Evolutionary conservation across 2,329 filamentous ascomycete species (phyloP).

Genomic region (Botrytis pseudocinerea): DNA sequence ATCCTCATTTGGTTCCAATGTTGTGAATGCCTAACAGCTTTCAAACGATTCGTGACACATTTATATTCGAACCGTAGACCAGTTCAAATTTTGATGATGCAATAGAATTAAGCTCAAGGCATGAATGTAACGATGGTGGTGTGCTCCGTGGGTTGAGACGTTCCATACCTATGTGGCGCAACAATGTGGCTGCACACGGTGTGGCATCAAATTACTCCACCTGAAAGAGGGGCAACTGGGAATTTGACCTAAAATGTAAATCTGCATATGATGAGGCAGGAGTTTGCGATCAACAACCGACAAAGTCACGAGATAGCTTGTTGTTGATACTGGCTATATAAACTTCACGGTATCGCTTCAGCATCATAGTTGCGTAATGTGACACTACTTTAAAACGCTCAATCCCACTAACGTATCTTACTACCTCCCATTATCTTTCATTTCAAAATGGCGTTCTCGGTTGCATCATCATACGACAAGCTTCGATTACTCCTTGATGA

Average conservation of each 20-base stretch:
- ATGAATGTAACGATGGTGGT: background rate
- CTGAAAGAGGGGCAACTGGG: background rate
- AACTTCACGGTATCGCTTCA: background rate
- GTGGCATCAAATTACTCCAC: background rate
- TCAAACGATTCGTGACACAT: background rate
- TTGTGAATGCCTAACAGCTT: background rate
- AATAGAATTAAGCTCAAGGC: background rate
- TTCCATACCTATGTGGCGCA: background rate
- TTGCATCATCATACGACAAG: conserved; percentile 34
- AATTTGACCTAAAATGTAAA: conserved; percentile 6
- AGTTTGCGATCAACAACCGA: conserved; percentile 8
- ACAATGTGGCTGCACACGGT: background rate
- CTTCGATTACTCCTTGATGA: conserved; percentile 31
- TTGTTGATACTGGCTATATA: background rate
- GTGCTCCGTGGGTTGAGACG: background rate
- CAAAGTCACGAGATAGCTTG: background rate
- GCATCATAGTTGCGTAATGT: background rate
- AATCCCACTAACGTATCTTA: background rate
- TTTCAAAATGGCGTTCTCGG: conserved; percentile 29
- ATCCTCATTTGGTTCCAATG: background rate
- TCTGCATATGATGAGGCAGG: conserved; percentile 1
- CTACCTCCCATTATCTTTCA: background rate
- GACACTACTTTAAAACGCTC: background rate
- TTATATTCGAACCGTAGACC: background rate
- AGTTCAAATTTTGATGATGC: background rate